Percentiles rank a stretch among this genome's conserved stretches.
phyloP scores from a whole-genome alignment of 2,329 filamentous ascomycete genomes.

The Ophiostoma angusticollis region DNA sequence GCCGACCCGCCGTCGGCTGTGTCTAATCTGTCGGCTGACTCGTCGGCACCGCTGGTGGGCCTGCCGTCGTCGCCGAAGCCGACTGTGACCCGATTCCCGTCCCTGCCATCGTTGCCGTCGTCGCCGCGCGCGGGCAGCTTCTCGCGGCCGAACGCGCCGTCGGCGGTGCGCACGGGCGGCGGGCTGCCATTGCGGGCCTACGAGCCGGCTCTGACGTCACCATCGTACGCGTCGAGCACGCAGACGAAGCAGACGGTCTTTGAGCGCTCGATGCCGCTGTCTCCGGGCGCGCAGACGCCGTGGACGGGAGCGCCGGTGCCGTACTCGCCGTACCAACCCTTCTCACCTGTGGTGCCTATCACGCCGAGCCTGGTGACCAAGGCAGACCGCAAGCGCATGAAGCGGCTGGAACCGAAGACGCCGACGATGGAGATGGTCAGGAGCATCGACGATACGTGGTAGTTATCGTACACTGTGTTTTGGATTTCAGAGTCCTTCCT shows the following conservation, averaged over 20 bases:
- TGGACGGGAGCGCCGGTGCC: slow-evolving; percentile 50
- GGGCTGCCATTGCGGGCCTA: slow-evolving; percentile 49
- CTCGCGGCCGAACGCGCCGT: slow-evolving; percentile 34
- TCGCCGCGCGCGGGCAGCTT: slow-evolving; percentile 23
- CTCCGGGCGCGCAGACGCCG: slow-evolving; percentile 48
- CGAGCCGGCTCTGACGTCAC: slow-evolving; percentile 41
- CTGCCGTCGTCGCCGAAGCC: slow-evolving; percentile 40
- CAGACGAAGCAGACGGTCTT: slow-evolving; percentile 52
- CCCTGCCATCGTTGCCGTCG: slow-evolving; percentile 27
- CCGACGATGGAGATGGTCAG: slow-evolving; percentile 50
- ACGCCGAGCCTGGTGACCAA: slow-evolving; percentile 63
- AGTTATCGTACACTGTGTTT: slow-evolving; percentile 13
- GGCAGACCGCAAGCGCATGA: slow-evolving; percentile 57
- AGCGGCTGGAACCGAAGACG: slow-evolving; percentile 49
- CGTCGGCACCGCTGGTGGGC: slow-evolving; percentile 38
- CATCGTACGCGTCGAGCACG: slow-evolving; percentile 24
- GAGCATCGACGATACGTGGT: slow-evolving; percentile 54
- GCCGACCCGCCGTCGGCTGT: slow-evolving; percentile 25
- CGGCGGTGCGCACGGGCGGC: slow-evolving; percentile 44
- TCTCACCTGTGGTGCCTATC: slow-evolving; percentile 60
- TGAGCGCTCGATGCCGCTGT: slow-evolving; percentile 40
- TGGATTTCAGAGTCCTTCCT: not conserved
- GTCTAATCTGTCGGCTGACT: slow-evolving; percentile 21
- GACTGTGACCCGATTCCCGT: slow-evolving; percentile 25
- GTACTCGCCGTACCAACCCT: slow-evolving; percentile 70